phyloP scores from a whole-genome alignment of 345 rosid genomes.

The Dipteronia dyeriana region DNA sequence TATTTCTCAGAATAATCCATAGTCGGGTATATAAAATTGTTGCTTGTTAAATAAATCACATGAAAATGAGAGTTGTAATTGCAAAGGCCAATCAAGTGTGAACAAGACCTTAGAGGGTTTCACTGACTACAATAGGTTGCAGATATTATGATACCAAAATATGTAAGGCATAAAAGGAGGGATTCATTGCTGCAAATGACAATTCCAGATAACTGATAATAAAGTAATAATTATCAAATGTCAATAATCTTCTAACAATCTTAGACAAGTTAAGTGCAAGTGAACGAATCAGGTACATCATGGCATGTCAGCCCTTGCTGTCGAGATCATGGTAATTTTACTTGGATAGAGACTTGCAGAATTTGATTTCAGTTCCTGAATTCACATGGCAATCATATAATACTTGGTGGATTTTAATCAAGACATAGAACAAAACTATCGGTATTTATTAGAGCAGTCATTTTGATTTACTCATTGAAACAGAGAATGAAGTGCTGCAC shows the following conservation, averaged over 20 bases:
- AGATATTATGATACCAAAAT: too few species aligned
- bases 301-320: neutral
- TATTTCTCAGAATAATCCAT: neutral
- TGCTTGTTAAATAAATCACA: neutral
- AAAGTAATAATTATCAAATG: neutral
- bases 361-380: neutral
- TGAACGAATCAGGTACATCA: neutral
- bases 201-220: neutral
- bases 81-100: neutral
- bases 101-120: too few species aligned
- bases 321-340: neutral
- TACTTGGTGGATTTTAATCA: neutral
- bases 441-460: neutral
- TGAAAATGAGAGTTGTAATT: neutral
- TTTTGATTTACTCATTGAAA: neutral
- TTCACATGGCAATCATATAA: neutral
- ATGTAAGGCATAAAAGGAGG: too few species aligned
- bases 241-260: neutral
- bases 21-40: neutral
- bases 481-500: neutral
- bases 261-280: neutral
- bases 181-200: neutral
- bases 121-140: too few species aligned
- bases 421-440: neutral
- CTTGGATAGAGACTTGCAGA: neutral